Base-by-base conservation (phyloP, 2,329 filamentous ascomycete genomes). In the Colletotrichum aenigma region DNA sequence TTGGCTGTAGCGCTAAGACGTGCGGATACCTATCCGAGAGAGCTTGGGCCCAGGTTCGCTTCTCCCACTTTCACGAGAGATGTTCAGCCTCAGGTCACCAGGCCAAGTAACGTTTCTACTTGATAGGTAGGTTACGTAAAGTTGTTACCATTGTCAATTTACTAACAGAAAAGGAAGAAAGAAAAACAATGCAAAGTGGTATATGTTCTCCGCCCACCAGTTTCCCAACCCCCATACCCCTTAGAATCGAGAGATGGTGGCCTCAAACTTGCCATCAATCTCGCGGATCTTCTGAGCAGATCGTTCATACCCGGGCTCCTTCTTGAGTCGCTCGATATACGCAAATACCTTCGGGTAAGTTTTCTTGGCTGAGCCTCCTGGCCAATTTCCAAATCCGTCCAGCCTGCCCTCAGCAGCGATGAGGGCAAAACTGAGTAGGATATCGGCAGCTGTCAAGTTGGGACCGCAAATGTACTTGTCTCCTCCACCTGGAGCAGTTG, bases 371-470 rank as follows among this genome's bases (percentile, higher is more conserved):
- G 82, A 83, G 3, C 84, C 85, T 6, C 80, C 83, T 70, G 87
- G 82, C 82, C 86, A 90, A 30, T 78, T 79, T 9, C 86, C 87
- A 75, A 89, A 83, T 0, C 79, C 78, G 32, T 86, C 82, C 56
- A 89, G 82, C 69, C 82, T 82, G 16, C 81, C 79, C 78, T 85
- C 84, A 43, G 84, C 84, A 12, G 85, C 85, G 66, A 91, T 85
- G 71, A 91, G 82, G 16, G 86, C 86, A 82, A 89, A 91, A 81
- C 88, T 89, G 78, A 91, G 82, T 69, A 91, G 81, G 72, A 91
- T 87, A 76, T 91, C 89, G 8, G 88, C 90, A 1, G 89, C 87
- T 3, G 88, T 89, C 67, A 91, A 84, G 56, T 83, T 79, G 24
- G 83, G 79, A 28, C 89, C 88, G 78, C 89, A 91, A 30, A 91